phyloP scores from a whole-genome alignment of 2,329 filamentous ascomycete species.

The Claviceps maximensis region DNA sequence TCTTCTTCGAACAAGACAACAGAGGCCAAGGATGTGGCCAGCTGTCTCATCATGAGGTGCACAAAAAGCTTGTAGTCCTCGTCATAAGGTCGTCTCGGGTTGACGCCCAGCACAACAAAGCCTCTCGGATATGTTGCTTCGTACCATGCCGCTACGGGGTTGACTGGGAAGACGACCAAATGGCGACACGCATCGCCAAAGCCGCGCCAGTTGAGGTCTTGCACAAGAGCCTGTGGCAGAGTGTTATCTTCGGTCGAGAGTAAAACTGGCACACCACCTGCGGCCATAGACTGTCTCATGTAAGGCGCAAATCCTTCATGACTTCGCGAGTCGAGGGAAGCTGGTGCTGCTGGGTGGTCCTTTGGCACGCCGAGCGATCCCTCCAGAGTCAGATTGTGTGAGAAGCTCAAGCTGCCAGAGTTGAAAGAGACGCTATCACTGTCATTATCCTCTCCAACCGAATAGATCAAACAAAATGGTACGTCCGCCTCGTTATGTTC shows the following conservation, averaged over 20 bases:
- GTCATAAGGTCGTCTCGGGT: conserved; percentile 59
- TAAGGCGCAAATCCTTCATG: conserved; percentile 25
- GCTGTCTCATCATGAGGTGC: conserved; percentile 37
- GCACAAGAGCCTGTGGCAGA: conserved; percentile 42
- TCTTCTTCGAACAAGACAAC: conserved; percentile 61
- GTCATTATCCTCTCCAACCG: conserved; percentile 28
- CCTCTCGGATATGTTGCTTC: conserved; percentile 31
- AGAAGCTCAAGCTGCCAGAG: conserved; percentile 47
- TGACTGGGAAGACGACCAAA: conserved; percentile 56
- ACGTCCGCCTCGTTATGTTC: conserved; percentile 54
- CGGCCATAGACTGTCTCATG: conserved; percentile 26
- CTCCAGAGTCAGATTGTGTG: conserved; percentile 41
- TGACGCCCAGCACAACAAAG: conserved; percentile 56
- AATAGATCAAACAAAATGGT: conserved; percentile 38
- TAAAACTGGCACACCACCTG: conserved; percentile 23
- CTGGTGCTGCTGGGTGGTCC: conserved; percentile 28
- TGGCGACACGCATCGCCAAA: conserved; percentile 52
- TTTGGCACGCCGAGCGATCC: conserved; percentile 33
- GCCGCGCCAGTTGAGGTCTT: conserved; percentile 47
- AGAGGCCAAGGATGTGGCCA: conserved; percentile 56
- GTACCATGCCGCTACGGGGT: conserved; percentile 5
- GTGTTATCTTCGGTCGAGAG: conserved; percentile 34
- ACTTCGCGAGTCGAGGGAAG: conserved; percentile 22
- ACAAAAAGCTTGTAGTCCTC: conserved; percentile 60
- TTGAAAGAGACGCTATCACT: conserved; percentile 39